These are phyloP conservation scores for Globisporangium megalacanthum DNA, from an alignment of 352 stramenopile genomes.

Conservation along the genomic window DNA sequence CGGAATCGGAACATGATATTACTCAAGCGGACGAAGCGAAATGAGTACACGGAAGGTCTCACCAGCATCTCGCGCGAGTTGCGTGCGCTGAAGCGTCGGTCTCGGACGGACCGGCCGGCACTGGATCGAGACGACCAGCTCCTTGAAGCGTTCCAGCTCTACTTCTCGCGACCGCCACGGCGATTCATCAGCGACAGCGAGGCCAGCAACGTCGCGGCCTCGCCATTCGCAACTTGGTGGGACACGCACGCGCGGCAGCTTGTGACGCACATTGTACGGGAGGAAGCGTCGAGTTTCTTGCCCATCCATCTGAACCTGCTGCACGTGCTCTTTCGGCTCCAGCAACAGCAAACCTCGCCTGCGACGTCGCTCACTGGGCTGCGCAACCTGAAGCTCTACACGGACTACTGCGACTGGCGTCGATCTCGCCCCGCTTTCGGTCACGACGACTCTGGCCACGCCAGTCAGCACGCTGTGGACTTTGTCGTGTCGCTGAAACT, in stretches of 20 bases:
- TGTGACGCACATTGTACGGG: slow-evolving; percentile 18
- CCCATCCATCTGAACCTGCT: slow-evolving; percentile 41
- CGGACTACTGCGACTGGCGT: slow-evolving; percentile 12
- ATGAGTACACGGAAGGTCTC: slow-evolving; percentile 10
- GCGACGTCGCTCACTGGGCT: slow-evolving; percentile 25
- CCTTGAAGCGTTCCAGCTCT: slow-evolving; percentile 22
- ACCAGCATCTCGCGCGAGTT: slow-evolving; percentile 17
- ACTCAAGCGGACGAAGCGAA: slow-evolving; percentile 41
- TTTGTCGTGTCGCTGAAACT: slow-evolving; percentile 34
- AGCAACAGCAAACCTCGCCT: slow-evolving; percentile 28
- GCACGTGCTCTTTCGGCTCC: slow-evolving; percentile 49
- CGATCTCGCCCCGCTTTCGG: background rate
- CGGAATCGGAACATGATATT: slow-evolving; percentile 53
- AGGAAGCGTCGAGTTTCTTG: slow-evolving; percentile 33
- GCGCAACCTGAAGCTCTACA: slow-evolving; percentile 37
- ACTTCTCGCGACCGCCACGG: slow-evolving; percentile 16
- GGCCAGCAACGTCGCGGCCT: background rate
- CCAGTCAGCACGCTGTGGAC: slow-evolving; percentile 4
- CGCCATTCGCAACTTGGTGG: slow-evolving; percentile 11
- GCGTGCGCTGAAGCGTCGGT: slow-evolving; percentile 8
- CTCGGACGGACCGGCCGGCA: background rate
- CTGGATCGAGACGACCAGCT: slow-evolving; percentile 22
- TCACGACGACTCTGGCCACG: background rate
- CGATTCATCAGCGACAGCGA: slow-evolving; percentile 17
- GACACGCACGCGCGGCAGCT: slow-evolving; percentile 19